A percentile compares a stretch with the other conserved stretches of the same genome.
phyloP scores from a whole-genome alignment of 2,329 filamentous ascomycete species.

The Colletotrichum plurivorum region DNA sequence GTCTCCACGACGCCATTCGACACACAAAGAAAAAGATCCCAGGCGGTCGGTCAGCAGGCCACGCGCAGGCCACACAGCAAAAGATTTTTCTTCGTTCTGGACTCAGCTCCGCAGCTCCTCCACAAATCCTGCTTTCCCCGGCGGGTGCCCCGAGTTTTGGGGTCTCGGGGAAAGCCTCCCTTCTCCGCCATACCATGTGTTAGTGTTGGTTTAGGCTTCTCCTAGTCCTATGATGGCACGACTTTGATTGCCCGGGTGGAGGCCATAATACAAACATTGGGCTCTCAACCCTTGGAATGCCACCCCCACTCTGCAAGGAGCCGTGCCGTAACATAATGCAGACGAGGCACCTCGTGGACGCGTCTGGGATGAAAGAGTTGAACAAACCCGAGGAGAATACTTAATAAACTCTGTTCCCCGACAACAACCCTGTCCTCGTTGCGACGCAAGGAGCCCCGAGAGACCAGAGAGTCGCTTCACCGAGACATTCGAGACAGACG shows the following conservation, averaged over 20 bases:
- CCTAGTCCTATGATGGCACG: conserved; percentile 6
- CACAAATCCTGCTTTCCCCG: conserved; percentile 21
- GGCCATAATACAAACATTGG: conserved; percentile 2
- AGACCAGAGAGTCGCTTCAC: background rate
- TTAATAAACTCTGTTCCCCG: background rate
- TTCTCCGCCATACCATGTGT: conserved; percentile 22
- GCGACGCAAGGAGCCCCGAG: background rate
- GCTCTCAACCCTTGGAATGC: background rate
- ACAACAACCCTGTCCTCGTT: background rate
- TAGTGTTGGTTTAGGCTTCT: background rate
- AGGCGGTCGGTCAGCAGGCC: background rate
- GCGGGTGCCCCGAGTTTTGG: conserved; percentile 14
- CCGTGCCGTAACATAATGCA: conserved; percentile 21
- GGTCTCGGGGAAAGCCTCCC: conserved; percentile 9
- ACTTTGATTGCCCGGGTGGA: conserved; percentile 16
- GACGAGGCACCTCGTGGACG: conserved; percentile 1
- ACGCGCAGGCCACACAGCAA: background rate
- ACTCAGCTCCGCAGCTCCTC: conserved; percentile 19
- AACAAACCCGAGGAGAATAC: conserved; percentile 17
- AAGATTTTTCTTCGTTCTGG: conserved; percentile 20
- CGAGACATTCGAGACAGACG: background rate
- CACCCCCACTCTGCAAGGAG: conserved; percentile 25
- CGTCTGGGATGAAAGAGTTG: conserved; percentile 15
- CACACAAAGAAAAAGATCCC: background rate
- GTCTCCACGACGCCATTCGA: background rate